Base-by-base conservation (phyloP, 2,329 filamentous ascomycete species). In the Coleophoma crateriformis region DNA sequence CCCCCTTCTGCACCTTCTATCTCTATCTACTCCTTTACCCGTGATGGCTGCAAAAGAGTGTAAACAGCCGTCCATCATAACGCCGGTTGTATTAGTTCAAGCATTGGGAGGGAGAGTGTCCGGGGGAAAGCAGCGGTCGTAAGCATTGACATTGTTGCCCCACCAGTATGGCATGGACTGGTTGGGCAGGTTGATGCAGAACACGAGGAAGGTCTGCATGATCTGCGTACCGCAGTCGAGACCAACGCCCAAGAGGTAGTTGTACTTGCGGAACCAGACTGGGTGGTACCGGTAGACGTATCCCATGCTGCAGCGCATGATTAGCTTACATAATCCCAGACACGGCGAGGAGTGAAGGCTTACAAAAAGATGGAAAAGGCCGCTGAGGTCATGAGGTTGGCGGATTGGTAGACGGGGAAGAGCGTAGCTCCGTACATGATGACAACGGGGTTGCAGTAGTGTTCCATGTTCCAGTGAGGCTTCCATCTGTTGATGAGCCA, bases 201-300 rank as follows among this genome's bases (percentile, higher is more conserved):
- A 55, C 51, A 65, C 61, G 44, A 64, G 58, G 37, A 62, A 41
- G 1, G 60, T 65, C 45, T 58, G 54, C 47, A 60, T 61, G 15
- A 66, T 46, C 50, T 66, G 61, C 0, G 57, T 57, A 14, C 64
- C 63, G 40, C 63, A 63, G 48, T 71, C 69, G 7, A 71, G 62
- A 2, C 68, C 68, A 3, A 67, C 65, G 3, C 68, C 67, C 5
- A 71, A 58, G n/a, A 72, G 61, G 52, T 71, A 71, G 53, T 71
- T 71, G 53, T 71, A 71, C 56, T 71, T 71, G 6, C 65, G 61
- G 63, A 70, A 72, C 68, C 69, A 72, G 17, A 57, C 60, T 1
- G 58, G 57, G 27, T 60, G 61, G 48, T 63, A 65, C 1, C 61
- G 50, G 8, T 60, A 55, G 35, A 62, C 49, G 42, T 64, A 64